Percentiles rank a stretch among this genome's conserved stretches.
phyloP scores from a whole-genome alignment of 2,329 filamentous ascomycete species.

The Alternaria novae-zelandiae region DNA sequence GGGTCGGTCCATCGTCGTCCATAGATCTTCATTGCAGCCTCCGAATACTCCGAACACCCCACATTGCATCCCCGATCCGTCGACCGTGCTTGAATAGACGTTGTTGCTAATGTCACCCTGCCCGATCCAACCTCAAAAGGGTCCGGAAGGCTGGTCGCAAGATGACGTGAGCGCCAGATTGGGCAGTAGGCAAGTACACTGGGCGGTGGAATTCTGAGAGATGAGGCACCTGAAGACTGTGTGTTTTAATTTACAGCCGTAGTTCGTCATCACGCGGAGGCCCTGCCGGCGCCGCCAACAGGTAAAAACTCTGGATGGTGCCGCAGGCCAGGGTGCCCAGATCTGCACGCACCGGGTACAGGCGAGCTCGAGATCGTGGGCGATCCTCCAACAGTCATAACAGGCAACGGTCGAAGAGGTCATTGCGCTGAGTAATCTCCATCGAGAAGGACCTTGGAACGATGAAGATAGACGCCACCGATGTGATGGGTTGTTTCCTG shows the following conservation, averaged over 20 bases:
- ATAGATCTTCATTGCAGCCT: not conserved
- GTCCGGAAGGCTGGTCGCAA: not conserved
- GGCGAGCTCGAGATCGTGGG: constrained; percentile 5
- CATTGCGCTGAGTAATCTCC: constrained; percentile 2
- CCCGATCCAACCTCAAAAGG: not conserved
- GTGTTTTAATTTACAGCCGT: not conserved
- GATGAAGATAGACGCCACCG: not conserved
- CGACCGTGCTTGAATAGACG: not conserved
- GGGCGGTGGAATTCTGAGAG: not conserved
- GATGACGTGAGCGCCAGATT: constrained; percentile 2
- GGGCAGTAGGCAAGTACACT: not conserved
- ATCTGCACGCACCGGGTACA: constrained; percentile 7
- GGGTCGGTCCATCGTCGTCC: not conserved
- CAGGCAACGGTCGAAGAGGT: not conserved
- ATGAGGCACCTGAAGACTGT: not conserved
- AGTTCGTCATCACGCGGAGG: not conserved
- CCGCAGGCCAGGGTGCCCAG: not conserved
- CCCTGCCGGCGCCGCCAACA: not conserved
- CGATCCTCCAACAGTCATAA: constrained; percentile 1
- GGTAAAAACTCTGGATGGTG: not conserved
- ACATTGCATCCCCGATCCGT: not conserved
- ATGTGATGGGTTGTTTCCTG: not conserved
- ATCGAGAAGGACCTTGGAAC: not conserved
- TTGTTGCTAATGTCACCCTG: not conserved
- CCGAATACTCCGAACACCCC: not conserved